A percentile compares a stretch with the other conserved stretches of the same genome.
phyloP scores from a whole-genome alignment of 345 rosid genomes.

The Cardamine occulta region DNA sequence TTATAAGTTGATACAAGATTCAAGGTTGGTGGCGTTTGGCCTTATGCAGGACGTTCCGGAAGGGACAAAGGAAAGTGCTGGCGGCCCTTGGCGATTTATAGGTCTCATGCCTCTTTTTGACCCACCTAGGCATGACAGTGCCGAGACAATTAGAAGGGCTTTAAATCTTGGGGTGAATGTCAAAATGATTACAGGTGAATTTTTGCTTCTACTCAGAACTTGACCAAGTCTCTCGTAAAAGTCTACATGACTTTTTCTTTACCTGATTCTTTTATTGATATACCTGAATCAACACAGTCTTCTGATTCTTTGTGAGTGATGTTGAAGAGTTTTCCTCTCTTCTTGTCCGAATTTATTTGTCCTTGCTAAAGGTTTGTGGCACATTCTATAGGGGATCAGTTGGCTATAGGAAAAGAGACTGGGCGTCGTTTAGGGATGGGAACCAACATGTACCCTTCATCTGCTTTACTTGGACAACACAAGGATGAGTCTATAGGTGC shows the following conservation, averaged over 20 bases:
- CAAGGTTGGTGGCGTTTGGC: slow-evolving; percentile 6
- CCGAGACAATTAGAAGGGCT: slow-evolving; percentile 95
- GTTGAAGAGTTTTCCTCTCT: slow-evolving; percentile 21
- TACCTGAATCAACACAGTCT: not conserved
- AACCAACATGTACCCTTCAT: slow-evolving; percentile 98
- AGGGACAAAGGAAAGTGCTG: slow-evolving; percentile 83
- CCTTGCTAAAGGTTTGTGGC: slow-evolving; percentile 26
- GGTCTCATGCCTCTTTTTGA: slow-evolving; percentile 99
- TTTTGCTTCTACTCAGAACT: slow-evolving; percentile 31
- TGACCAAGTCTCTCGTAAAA: not conserved
- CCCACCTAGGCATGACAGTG: slow-evolving; percentile 99
- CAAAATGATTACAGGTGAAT: slow-evolving; percentile 93
- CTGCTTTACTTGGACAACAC: slow-evolving; percentile 91
- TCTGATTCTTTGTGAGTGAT: not conserved
- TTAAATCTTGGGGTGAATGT: slow-evolving; percentile 95
- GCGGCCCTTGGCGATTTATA: slow-evolving; percentile 95
- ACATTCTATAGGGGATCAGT: slow-evolving; percentile 77
- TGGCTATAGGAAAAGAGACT: slow-evolving; percentile 97
- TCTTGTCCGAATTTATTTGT: not conserved
- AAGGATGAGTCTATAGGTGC: slow-evolving; percentile 93
- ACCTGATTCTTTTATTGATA: not conserved
- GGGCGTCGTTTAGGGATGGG: slow-evolving; percentile 99
- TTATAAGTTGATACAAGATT: slow-evolving; percentile 20
- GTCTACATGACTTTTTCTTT: not conserved
- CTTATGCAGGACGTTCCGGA: slow-evolving; percentile 88